phyloP scores from a whole-genome alignment of 352 stramenopile species.

The Globisporangium radiosum region DNA sequence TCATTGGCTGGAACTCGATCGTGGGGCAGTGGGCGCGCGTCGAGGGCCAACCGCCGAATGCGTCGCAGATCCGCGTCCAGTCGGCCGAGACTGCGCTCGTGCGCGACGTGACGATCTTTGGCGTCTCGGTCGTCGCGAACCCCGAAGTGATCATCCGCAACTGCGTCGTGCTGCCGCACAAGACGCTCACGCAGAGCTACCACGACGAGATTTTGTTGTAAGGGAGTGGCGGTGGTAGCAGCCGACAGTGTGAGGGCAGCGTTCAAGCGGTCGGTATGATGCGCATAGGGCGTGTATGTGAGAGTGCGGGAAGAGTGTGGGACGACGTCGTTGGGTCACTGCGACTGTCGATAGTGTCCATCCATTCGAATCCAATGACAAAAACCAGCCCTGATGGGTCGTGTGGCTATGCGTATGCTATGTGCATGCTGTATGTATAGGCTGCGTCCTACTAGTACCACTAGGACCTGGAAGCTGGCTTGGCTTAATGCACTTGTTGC shows the following conservation, averaged over 20 bases:
- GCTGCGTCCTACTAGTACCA: too few relatives aligned
- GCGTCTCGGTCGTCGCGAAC: constrained; percentile 81
- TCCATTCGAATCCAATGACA: too few relatives aligned
- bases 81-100: constrained; percentile 70
- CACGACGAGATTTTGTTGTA: constrained; percentile 88
- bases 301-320: neutral
- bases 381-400: too few relatives aligned
- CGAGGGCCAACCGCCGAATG: constrained; percentile 78
- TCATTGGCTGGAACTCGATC: constrained; percentile 89
- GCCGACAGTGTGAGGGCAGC: neutral
- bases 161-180: constrained; percentile 85
- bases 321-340: neutral
- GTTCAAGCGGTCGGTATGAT: neutral
- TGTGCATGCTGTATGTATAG: too few relatives aligned
- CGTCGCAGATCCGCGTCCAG: constrained; percentile 59
- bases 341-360: too few relatives aligned
- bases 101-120: constrained; percentile 87
- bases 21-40: constrained; percentile 82
- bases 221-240: neutral
- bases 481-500: neutral
- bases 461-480: neutral
- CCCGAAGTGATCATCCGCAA: constrained; percentile 87
- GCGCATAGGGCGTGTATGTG: neutral
- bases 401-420: too few relatives aligned
- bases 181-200: constrained; percentile 84